Percentiles rank a stretch among this genome's conserved stretches.
These are phyloP conservation scores for Didymella pinodella DNA, from an alignment of 2,329 filamentous ascomycete species.

Conservation along the genomic window DNA sequence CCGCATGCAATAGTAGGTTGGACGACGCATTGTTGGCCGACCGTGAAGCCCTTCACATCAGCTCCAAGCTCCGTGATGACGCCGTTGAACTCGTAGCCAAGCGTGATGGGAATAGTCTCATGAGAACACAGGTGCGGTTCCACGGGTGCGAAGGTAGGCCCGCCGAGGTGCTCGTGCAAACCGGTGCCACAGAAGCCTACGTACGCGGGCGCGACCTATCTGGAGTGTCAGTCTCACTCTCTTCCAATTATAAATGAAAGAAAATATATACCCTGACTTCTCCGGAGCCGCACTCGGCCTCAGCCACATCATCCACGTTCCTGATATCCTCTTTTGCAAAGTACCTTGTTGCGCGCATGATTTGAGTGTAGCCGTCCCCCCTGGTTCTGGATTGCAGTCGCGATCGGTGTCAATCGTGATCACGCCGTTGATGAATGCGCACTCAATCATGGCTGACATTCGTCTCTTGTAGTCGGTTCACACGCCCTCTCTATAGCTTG, in stretches of 20 bases:
- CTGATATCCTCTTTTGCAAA: constrained; percentile 65
- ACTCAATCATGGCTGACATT: constrained; percentile 42
- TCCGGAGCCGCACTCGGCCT: constrained; percentile 57
- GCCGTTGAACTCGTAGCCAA: constrained; percentile 73
- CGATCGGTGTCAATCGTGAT: constrained; percentile 26
- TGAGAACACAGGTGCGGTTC: constrained; percentile 66
- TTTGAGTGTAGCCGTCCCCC: background rate
- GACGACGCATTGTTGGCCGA: constrained; percentile 65
- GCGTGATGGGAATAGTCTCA: constrained; percentile 64
- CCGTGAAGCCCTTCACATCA: constrained; percentile 56
- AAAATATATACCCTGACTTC: constrained; percentile 56
- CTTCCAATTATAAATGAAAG: background rate
- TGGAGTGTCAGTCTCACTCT: background rate
- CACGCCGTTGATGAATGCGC: constrained; percentile 41
- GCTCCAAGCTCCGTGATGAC: constrained; percentile 66
- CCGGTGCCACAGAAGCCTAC: constrained; percentile 64
- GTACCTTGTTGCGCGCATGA: constrained; percentile 64
- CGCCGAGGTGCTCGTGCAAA: constrained; percentile 62
- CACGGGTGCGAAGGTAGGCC: constrained; percentile 58
- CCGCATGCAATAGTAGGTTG: constrained; percentile 68
- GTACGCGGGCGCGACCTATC: constrained; percentile 55
- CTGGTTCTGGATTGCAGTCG: background rate
- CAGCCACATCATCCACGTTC: constrained; percentile 59
- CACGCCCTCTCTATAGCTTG: constrained; percentile 2
- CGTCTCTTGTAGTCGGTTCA: background rate